Conservation (phyloP, 345 rosid genomes). For the Brassica juncea region DNA sequence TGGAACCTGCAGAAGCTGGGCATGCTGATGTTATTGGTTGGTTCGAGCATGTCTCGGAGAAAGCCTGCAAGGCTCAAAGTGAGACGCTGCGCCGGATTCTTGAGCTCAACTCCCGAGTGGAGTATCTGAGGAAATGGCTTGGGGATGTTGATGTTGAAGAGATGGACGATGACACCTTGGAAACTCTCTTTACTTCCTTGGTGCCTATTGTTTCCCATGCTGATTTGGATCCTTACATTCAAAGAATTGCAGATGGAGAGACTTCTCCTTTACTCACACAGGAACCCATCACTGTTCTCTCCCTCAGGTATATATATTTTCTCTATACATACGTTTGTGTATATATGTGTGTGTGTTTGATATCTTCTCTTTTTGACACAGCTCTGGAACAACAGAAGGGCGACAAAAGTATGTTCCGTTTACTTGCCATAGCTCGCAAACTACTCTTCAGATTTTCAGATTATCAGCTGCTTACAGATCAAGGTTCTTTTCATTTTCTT, state of each 20-base stretch:
- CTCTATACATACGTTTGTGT: not conserved
- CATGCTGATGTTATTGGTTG: conserved; percentile 57
- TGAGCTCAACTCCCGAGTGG: conserved; percentile 56
- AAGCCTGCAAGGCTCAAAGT: conserved; percentile 56
- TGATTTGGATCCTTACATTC: conserved; percentile 79
- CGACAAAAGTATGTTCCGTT: conserved; percentile 86
- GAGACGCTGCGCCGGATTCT: conserved; percentile 77
- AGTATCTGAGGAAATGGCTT: conserved; percentile 68
- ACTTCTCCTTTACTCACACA: conserved; percentile 70
- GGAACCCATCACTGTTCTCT: conserved; percentile 64
- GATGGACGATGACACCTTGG: conserved; percentile 61
- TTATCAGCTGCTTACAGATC: conserved; percentile 92
- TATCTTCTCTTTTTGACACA: conserved; percentile 23
- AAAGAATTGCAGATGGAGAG: conserved; percentile 87
- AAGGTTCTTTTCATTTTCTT: conserved; percentile 46
- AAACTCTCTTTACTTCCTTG: conserved; percentile 62
- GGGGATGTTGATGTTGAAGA: conserved; percentile 49
- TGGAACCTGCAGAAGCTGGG: conserved; percentile 30
- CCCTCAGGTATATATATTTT: conserved; percentile 62
- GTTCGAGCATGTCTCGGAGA: conserved; percentile 63
- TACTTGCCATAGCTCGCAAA: conserved; percentile 68
- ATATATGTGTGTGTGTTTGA: conserved; percentile 11
- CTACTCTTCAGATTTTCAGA: conserved; percentile 75
- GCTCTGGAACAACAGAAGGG: conserved; percentile 97
- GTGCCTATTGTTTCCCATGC: conserved; percentile 86